Evolutionary conservation across 2,329 filamentous ascomycete species (phyloP), one percentile per base, ranked within the genome.

Genomic region (Chaetothyriales sp.): DNA sequence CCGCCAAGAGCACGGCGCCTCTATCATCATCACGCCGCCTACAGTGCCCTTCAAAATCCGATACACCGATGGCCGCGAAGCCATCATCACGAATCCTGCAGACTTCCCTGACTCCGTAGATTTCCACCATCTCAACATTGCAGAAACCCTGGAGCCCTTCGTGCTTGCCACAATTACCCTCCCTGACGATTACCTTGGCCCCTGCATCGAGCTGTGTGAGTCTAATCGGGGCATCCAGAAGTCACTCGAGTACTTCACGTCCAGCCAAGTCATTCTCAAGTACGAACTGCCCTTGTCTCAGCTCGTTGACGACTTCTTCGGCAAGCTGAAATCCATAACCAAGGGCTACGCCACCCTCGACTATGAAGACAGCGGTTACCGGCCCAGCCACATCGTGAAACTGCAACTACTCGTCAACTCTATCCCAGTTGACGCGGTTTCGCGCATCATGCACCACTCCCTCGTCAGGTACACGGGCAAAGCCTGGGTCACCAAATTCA

Each of bases 311-410:
- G 92, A 98, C 68, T 84, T 98, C 64, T 98, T 98, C 66, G 92
- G 92, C 49, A 95, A 94, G 68, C 75, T 98, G 50, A 98, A 98
- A 67, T 87, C 89, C 40, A 78, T 81, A 0, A 95, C 89, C 50
- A 95, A 95, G 66, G 92, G 92, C 9, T 98, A 98, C 62, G 92
- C 92, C 0, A 92, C 86, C 37, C 77, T 98, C 4, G 92, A 98
- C 67, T 98, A 98, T 66, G 92, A 98, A 70, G 92, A 98, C 61
- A 85, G 89, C 0, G 90, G 86, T 0, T 98, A 89, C 79, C 81
- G 84, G 19, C 71, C 78, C 54, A 87, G 85, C 63, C 81, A 82
- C 56, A 81, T 98, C 43, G 81, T 87, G 56, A 97, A 95, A 69
- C 76, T 98, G 37, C 89, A 95, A 66, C 74, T 98, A 2, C 77